Evolutionary conservation across 2,329 filamentous ascomycete genomes (phyloP).

Genomic region (Incumbomyces delicatus): DNA sequence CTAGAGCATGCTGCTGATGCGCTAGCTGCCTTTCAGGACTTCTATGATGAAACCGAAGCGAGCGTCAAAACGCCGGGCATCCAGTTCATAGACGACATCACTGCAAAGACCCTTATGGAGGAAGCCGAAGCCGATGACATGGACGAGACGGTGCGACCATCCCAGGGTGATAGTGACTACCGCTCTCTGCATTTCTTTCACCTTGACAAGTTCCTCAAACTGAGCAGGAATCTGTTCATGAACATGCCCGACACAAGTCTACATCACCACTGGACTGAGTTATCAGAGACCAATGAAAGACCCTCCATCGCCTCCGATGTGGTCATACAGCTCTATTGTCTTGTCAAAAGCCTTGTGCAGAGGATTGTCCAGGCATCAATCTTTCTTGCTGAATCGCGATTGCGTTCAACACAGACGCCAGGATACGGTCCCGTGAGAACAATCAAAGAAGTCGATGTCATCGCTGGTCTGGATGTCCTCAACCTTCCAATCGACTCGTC

Average conservation of each 20-base stretch:
- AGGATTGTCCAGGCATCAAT: slow-evolving; percentile 60
- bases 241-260: slow-evolving; percentile 47
- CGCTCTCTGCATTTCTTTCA: slow-evolving; percentile 43
- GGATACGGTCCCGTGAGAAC: slow-evolving; percentile 24
- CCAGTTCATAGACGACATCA: slow-evolving; percentile 52
- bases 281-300: slow-evolving; percentile 42
- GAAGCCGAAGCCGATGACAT: slow-evolving; percentile 25
- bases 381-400: slow-evolving; percentile 59
- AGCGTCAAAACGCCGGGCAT: slow-evolving; percentile 32
- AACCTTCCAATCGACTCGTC: slow-evolving; percentile 38
- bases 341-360: slow-evolving; percentile 58
- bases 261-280: slow-evolving; percentile 57
- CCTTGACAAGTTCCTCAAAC: slow-evolving; percentile 49
- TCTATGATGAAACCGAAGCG: slow-evolving; percentile 52
- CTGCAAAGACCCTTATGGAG: slow-evolving; percentile 26
- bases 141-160: slow-evolving; percentile 5
- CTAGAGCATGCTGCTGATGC: slow-evolving; percentile 61
- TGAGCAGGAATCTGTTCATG: slow-evolving; percentile 66
- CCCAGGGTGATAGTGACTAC: slow-evolving; percentile 19
- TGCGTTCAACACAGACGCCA: slow-evolving; percentile 41
- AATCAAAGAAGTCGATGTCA: slow-evolving; percentile 42
- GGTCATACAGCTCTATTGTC: slow-evolving; percentile 62
- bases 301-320: slow-evolving; percentile 67
- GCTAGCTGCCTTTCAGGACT: slow-evolving; percentile 55
- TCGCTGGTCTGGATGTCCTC: slow-evolving; percentile 45